Conservation (phyloP, 2,329 filamentous ascomycete species). For the Cercospora nicotianae region DNA sequence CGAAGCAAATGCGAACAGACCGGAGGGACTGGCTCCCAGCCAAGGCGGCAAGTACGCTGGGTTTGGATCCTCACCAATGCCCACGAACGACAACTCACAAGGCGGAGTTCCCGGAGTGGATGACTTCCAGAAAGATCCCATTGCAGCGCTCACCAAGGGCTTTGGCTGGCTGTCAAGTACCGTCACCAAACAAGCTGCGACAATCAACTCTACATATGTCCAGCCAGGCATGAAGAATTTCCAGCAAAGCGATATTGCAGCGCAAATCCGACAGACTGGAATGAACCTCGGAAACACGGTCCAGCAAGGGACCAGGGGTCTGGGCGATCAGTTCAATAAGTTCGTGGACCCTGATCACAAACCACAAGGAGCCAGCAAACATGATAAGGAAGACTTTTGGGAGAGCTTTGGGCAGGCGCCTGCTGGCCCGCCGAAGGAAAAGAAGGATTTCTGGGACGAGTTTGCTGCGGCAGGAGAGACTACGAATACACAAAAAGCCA, state of each 20-base stretch:
- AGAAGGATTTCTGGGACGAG: constrained; percentile 57
- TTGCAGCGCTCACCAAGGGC: constrained; percentile 84
- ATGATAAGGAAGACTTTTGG: constrained; percentile 82
- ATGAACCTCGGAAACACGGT: constrained; percentile 56
- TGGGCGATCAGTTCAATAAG: constrained; percentile 75
- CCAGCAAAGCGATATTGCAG: constrained; percentile 57
- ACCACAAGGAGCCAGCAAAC: constrained; percentile 40
- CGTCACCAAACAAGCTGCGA: constrained; percentile 87
- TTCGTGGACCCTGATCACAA: constrained; percentile 68
- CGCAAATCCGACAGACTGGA: constrained; percentile 61
- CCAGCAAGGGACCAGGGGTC: constrained; percentile 66
- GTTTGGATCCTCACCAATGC: constrained; percentile 76
- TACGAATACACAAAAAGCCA: constrained; percentile 36
- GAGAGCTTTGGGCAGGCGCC: constrained; percentile 78
- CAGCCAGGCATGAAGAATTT: constrained; percentile 87
- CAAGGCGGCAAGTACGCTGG: constrained; percentile 92
- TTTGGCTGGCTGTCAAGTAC: constrained; percentile 92
- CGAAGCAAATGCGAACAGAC: constrained; percentile 73
- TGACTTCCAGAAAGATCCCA: constrained; percentile 86
- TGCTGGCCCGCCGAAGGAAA: constrained; percentile 47
- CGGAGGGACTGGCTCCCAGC: constrained; percentile 74
- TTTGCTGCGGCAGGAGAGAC: constrained; percentile 43
- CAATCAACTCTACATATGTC: constrained; percentile 85
- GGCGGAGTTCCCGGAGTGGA: constrained; percentile 67
- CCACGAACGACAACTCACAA: constrained; percentile 39